phyloP scores from a whole-genome alignment of 2,329 filamentous ascomycete genomes.

The Penicillium sp. region DNA sequence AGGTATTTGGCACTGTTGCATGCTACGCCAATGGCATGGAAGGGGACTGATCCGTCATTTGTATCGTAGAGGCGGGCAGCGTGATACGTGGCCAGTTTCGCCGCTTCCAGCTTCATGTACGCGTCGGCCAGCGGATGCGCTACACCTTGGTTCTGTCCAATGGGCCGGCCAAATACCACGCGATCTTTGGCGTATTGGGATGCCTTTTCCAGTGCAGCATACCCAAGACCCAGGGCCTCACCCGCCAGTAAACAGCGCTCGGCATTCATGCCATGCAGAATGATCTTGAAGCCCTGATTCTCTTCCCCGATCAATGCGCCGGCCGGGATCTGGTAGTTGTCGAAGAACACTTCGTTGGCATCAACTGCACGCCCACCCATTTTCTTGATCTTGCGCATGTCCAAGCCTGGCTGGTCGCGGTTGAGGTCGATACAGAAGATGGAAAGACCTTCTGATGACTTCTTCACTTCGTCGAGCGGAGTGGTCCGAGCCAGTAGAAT shows the following conservation, averaged over 20 bases:
- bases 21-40: conserved; percentile 58
- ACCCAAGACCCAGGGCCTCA: conserved; percentile 74
- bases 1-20: conserved; percentile 67
- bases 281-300: conserved; percentile 71
- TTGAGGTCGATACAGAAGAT: conserved; percentile 78
- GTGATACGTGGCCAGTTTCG: conserved; percentile 59
- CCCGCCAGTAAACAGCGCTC: conserved; percentile 71
- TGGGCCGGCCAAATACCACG: conserved; percentile 55
- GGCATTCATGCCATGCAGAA: conserved; percentile 75
- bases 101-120: conserved; percentile 59
- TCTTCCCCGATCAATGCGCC: conserved; percentile 66
- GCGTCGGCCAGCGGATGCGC: conserved; percentile 56
- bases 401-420: conserved; percentile 54
- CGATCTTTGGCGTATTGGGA: conserved; percentile 62
- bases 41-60: conserved; percentile 50
- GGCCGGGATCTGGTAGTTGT: conserved; percentile 65
- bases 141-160: conserved; percentile 58
- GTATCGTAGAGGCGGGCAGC: conserved; percentile 56
- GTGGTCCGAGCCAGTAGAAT: conserved; percentile 74
- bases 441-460: conserved; percentile 69
- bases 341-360: conserved; percentile 84
- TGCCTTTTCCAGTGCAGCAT: conserved; percentile 62
- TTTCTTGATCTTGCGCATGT: conserved; percentile 70
- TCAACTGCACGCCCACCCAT: conserved; percentile 81
- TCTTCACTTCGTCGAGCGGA: conserved; percentile 61